Percentiles rank a stretch among this genome's conserved stretches.
Conservation (phyloP, 441 rosid species). For the Adansonia rubrostipa region DNA sequence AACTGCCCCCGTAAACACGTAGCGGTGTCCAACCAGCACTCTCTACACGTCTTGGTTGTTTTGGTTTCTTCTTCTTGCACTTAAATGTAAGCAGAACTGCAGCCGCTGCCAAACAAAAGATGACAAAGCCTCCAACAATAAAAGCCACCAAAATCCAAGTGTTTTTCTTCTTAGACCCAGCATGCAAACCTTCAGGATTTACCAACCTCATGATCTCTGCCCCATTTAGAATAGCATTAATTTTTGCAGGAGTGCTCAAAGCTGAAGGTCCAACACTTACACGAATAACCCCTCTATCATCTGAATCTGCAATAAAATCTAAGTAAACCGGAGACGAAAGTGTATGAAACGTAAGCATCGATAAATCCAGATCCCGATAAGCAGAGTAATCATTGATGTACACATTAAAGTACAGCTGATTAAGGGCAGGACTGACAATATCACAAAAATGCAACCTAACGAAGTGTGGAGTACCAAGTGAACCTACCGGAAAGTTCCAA, state of each 20-base stretch:
- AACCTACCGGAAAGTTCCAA: constrained; percentile 70
- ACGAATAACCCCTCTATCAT: constrained; percentile 49
- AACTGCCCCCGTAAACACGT: constrained; percentile 67
- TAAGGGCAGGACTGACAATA: constrained; percentile 70
- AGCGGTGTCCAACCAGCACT: constrained; percentile 84
- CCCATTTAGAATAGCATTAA: constrained; percentile 78
- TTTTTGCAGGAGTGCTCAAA: constrained; percentile 54
- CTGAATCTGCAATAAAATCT: constrained; percentile 71
- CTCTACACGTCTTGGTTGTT: constrained; percentile 45
- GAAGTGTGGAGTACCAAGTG: constrained; percentile 48
- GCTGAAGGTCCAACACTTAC: constrained; percentile 85
- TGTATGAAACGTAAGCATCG: constrained; percentile 57
- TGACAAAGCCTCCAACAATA: constrained; percentile 59
- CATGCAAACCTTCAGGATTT: constrained; percentile 31
- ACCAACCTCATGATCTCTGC: constrained; percentile 84
- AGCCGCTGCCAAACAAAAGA: constrained; percentile 42
- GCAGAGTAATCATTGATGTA: constrained; percentile 67
- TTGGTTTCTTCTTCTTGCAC: constrained; percentile 54
- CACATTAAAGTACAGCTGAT: constrained; percentile 78
- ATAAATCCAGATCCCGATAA: constrained; percentile 73
- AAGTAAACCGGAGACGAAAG: constrained; percentile 74
- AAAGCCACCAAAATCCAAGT: constrained; percentile 60
- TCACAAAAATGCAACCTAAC: constrained; percentile 94
- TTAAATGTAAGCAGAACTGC: constrained; percentile 40
- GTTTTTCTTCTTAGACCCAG: constrained; percentile 44